Evolutionary conservation across 306 rosid genomes (phyloP).

Genomic region (Parietaria judaica): DNA sequence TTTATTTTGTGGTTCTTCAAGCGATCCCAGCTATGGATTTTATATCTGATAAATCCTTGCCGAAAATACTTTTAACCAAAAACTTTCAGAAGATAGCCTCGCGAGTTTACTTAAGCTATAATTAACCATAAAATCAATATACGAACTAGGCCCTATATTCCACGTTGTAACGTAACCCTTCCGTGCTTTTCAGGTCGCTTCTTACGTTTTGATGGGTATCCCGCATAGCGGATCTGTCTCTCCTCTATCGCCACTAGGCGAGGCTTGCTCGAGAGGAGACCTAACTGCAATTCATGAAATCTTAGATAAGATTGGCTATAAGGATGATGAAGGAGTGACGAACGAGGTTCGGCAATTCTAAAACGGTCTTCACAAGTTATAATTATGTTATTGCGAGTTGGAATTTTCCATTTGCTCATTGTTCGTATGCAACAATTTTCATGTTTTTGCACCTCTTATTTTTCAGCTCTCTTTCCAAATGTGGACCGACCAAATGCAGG

Average conservation of each 20-base stretch:
- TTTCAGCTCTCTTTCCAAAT: slow-evolving; percentile 71
- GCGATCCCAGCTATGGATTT: not conserved
- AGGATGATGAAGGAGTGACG: slow-evolving; percentile 69
- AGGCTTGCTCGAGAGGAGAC: slow-evolving; percentile 77
- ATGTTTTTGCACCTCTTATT: slow-evolving; percentile 10
- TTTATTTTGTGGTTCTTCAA: no score
- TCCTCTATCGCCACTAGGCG: slow-evolving; percentile 62
- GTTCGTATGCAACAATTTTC: slow-evolving; percentile 4
- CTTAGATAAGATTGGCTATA: slow-evolving; percentile 58
- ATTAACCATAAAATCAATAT: no score
- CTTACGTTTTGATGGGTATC: slow-evolving; percentile 67
- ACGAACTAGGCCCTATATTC: no score
- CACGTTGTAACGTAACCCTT: not conserved
- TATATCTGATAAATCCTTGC: not conserved
- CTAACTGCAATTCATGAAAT: slow-evolving; percentile 73
- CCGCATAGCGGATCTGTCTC: slow-evolving; percentile 43
- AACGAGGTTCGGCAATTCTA: slow-evolving; percentile 48
- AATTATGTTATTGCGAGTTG: slow-evolving; percentile 1
- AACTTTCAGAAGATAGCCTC: not conserved
- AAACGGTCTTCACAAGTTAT: no score
- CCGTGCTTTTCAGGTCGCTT: slow-evolving; percentile 42
- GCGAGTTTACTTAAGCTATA: not conserved
- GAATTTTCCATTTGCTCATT: not conserved
- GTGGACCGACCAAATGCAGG: slow-evolving; percentile 89
- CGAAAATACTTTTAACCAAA: not conserved